Conservation (phyloP, 176 grass and related monocot species). For the Triticum turgidum region DNA sequence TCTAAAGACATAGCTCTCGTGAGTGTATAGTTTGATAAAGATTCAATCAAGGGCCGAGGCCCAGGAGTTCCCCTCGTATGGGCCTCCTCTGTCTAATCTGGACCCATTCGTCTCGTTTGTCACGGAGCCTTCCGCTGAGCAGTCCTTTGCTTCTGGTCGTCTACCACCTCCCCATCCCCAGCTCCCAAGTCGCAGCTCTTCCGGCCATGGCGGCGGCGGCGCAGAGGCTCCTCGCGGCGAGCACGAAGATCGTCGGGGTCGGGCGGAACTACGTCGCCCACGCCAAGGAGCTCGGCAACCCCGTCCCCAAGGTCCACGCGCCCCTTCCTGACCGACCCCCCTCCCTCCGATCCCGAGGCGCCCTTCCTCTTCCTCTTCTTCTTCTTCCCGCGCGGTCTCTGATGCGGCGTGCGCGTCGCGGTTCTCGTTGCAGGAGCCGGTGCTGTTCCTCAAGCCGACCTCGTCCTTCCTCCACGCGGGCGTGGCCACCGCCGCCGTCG, state of each 20-base stretch:
- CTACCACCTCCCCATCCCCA: not conserved
- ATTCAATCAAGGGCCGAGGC: not conserved
- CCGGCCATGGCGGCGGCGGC: constrained; percentile 37
- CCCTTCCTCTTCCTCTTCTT: not conserved
- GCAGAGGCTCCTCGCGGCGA: constrained; percentile 63
- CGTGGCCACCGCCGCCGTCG: constrained; percentile 55
- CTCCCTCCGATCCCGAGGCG: not conserved
- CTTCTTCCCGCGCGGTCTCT: not conserved
- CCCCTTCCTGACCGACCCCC: not conserved
- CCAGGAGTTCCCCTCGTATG: not conserved
- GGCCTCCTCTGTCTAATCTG: not conserved
- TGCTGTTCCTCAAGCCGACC: constrained; percentile 90
- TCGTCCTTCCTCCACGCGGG: constrained; percentile 86
- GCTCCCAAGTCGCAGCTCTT: not conserved
- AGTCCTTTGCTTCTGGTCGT: not conserved
- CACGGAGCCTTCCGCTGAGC: not conserved
- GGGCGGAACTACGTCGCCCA: constrained; percentile 79
- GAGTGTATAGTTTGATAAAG: too few relatives aligned
- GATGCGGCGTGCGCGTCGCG: not conserved
- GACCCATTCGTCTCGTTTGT: not conserved
- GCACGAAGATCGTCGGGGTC: constrained; percentile 87
- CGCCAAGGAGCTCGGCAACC: constrained; percentile 89
- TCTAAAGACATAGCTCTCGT: too few relatives aligned
- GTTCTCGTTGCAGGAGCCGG: constrained; percentile 59
- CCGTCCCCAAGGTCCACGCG: constrained; percentile 71